Evolutionary conservation across 2,329 filamentous ascomycete genomes (phyloP).

Genomic region (Proliferodiscus dingleyae): DNA sequence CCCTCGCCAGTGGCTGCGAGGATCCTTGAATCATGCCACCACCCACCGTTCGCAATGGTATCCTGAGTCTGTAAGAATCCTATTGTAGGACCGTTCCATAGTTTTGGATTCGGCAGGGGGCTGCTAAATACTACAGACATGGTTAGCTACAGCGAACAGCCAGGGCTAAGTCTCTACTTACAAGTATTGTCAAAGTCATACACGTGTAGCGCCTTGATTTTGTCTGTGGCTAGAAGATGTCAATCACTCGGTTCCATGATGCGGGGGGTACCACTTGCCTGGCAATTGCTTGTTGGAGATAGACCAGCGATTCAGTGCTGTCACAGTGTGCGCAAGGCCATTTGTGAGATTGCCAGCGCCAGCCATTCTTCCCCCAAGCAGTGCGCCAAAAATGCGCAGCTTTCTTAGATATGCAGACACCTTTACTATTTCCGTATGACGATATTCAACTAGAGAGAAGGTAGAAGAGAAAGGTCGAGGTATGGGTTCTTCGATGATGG

Average conservation of each 20-base stretch:
- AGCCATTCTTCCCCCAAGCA: conserved; percentile 17
- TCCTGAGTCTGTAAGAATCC: conserved; percentile 73
- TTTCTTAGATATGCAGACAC: conserved; percentile 16
- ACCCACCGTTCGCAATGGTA: conserved; percentile 76
- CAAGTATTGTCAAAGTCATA: conserved; percentile 98
- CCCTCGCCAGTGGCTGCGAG: conserved; percentile 83
- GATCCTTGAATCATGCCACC: conserved; percentile 93
- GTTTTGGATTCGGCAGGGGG: conserved; percentile 78
- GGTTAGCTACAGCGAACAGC: conserved; percentile 9
- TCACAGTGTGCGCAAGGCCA: conserved; percentile 50
- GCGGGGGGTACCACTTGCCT: conserved; percentile 37
- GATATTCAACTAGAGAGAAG: background rate
- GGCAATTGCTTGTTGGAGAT: conserved; percentile 69
- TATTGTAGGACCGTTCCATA: conserved; percentile 79
- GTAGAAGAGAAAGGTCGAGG: background rate
- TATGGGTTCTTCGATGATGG: background rate
- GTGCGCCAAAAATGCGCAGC: conserved; percentile 12
- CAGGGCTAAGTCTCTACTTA: conserved; percentile 39
- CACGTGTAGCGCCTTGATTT: conserved; percentile 77
- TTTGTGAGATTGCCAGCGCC: conserved; percentile 11
- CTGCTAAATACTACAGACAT: conserved; percentile 71
- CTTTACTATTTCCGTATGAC: conserved; percentile 1
- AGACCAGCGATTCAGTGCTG: conserved; percentile 79
- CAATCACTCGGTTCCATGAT: conserved; percentile 10
- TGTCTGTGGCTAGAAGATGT: conserved; percentile 47